Conservation (phyloP, 2,329 filamentous ascomycete genomes). For the Leptographium flavum region DNA sequence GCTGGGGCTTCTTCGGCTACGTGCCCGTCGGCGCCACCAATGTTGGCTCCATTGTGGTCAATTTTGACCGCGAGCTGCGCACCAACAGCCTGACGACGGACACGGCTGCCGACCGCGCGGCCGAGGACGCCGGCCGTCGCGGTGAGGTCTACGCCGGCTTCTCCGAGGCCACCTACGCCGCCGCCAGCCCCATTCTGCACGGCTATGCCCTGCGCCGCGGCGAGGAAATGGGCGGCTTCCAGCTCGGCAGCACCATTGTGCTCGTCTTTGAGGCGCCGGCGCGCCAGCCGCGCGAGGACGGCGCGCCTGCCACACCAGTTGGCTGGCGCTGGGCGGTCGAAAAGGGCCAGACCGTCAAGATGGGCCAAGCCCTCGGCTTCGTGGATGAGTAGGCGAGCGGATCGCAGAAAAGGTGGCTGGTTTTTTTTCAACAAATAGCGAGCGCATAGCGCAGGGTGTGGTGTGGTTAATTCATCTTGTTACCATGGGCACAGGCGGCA, state of each 20-base stretch:
- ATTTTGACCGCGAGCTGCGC: slow-evolving; percentile 88
- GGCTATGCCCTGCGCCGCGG: slow-evolving; percentile 76
- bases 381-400: slow-evolving; percentile 34
- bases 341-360: slow-evolving; percentile 75
- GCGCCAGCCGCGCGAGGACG: slow-evolving; percentile 29
- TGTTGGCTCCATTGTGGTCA: slow-evolving; percentile 90
- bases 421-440: background rate
- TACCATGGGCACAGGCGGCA: too few species aligned
- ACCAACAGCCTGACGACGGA: slow-evolving; percentile 89
- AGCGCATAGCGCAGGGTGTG: background rate
- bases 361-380: slow-evolving; percentile 73
- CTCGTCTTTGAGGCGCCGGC: slow-evolving; percentile 82
- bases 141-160: slow-evolving; percentile 85
- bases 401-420: background rate
- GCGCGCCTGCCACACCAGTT: slow-evolving; percentile 26
- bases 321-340: slow-evolving; percentile 81
- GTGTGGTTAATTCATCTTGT: too few species aligned
- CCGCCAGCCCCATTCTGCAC: slow-evolving; percentile 60
- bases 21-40: slow-evolving; percentile 95
- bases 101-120: slow-evolving; percentile 76
- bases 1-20: slow-evolving; percentile 94
- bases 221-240: slow-evolving; percentile 97
- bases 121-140: slow-evolving; percentile 58
- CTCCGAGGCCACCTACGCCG: slow-evolving; percentile 76
- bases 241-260: slow-evolving; percentile 87